Base-by-base conservation (phyloP, 345 rosid genomes). In the Tarenaya hassleriana region DNA sequence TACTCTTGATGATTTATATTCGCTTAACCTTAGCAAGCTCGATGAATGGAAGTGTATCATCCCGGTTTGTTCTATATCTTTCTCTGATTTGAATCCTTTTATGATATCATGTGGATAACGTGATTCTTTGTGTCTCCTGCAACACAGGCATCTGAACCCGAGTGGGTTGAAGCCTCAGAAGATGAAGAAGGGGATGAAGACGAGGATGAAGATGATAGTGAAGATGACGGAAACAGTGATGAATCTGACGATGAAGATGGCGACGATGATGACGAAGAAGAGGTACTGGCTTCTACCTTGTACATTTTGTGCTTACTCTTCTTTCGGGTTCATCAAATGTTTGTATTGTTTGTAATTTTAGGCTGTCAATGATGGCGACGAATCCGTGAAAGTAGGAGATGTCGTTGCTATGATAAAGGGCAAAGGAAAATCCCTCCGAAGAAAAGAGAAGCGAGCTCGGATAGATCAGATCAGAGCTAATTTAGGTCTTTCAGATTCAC, bases 21-120 rank as follows among this genome's bases (percentile, higher is more conserved):
- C 87, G 24, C 98, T 87, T 58, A 91, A 87, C 73, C 92, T 91
- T 60, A 82, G 92, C 79, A 91, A 91, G 73, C 98, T 84, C 50
- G 98, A 91, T 3, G 98, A 91, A 62, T 91, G 98, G 96, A 91
- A 91, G 73, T 87, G 96, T 75, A 77, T 91, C 62, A 82, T 87
- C 62, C 86, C 73, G 95, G 98, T 91, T 74, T 65, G 95, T 80
- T 45, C 34, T 10, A 62, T 31, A 70, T 52, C 64, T 50, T 11
- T 68, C 62, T 40, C 38, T 43, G 11, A 42, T 19, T 58, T 47
- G 16, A 7, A 38, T 12, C 16, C 17, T 0, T 55, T 41, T 35
- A 21, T 16, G 47, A 13, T n/a, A 41, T 7, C 5, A 8, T 58
- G 11, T 33, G 10, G n/a, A 24, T 24, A 40, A 20, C 21, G 7